Base-by-base conservation (phyloP, 129 eudicot genomes). In the Flaveria brownii region DNA sequence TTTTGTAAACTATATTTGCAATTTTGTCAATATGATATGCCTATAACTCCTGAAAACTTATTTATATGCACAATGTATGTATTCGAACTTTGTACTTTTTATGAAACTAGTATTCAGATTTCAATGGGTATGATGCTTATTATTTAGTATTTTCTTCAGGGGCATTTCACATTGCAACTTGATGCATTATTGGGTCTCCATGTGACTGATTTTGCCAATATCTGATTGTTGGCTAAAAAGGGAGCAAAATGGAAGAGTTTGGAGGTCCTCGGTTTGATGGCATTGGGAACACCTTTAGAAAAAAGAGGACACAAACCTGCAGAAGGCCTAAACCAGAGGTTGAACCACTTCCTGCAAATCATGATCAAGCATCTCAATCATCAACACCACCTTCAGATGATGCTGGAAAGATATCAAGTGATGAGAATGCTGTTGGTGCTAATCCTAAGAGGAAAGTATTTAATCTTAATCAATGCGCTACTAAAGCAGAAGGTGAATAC, bases 271-370 rank as follows among this genome's bases (percentile, higher is more conserved):
- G 20, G 45, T 74, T 85, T 71, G 98, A 88, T 57, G 81, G 85
- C 67, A 75, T 73, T 47, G 86, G 85, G 36, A 74, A 57, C 70
- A 36, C 91, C 30, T 63, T 83, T n/a, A 88, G 87, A 63, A 90
- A 68, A 80, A 93, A 70, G 82, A 85, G 97, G 80, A 90, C 88
- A 67, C 97, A 85, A 79, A 87, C 91, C 33, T 88, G 78, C 42
- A 89, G 98, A 36, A 82, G 93, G 22, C 98, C 96, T 73, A 84
- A 84, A 84, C 95, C 96, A 9, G 92, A 92, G 64, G 76, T 78
- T 23, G 91, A 76, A 66, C 73, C 82, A 12, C 73, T 80, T 20
- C 73, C 80, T 39, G 85, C 79, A 59, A 74, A 72, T 81, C 83
- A 77, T 50, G 90, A 87, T 17, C 78, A 46, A 56, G 82, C 91